Conservation (phyloP, 1,284 basidiomycete species). For the Pholiota adiposa region DNA sequence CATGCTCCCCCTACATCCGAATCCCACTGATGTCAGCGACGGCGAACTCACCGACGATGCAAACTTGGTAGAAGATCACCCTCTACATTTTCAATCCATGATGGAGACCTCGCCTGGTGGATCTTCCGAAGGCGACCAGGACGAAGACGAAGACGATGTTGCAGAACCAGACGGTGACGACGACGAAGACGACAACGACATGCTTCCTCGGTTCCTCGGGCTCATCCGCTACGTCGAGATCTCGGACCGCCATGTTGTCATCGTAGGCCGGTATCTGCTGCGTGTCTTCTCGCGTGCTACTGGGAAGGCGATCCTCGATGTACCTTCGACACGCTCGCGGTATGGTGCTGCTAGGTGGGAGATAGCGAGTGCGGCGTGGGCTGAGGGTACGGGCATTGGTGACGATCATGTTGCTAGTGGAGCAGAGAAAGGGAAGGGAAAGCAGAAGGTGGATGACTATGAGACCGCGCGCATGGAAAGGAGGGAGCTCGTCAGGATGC, state of each 20-base stretch:
- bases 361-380: conserved; percentile 18
- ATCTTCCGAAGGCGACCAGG: not conserved
- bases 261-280: conserved; percentile 54
- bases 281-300: conserved; percentile 58
- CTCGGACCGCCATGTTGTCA: conserved; percentile 58
- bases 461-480: conserved; percentile 11
- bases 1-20: not conserved
- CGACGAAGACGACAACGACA: conserved; percentile 8
- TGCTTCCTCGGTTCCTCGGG: conserved; percentile 34
- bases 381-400: not conserved
- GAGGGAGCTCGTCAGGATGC: conserved; percentile 18
- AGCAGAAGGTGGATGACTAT: not conserved
- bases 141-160: not conserved
- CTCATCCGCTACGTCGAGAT: conserved; percentile 70
- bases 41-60: not conserved
- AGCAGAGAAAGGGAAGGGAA: conserved; percentile 10
- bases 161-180: not conserved
- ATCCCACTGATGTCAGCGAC: not conserved
- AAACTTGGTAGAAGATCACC: not conserved
- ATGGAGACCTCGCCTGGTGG: not conserved
- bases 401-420: not conserved
- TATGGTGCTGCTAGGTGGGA: conserved; percentile 35
- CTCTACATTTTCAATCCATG: not conserved
- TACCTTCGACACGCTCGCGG: conserved; percentile 37
- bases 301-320: conserved; percentile 45